Evolutionary conservation across 768 basidiomycete genomes (phyloP).

Genomic region (Tremella fuciformis): DNA sequence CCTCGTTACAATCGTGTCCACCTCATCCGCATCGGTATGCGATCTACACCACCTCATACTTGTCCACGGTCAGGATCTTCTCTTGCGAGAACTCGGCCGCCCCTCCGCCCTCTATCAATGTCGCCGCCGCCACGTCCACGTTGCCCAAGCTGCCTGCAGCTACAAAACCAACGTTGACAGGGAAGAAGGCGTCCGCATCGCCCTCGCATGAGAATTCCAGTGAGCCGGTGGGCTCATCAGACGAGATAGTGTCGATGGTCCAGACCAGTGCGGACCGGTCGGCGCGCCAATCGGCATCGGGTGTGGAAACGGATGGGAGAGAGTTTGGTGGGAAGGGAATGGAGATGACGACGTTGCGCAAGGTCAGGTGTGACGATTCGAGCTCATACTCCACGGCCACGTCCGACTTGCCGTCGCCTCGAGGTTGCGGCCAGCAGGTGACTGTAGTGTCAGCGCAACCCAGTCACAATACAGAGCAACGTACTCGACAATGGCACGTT

Average conservation of each 20-base stretch:
- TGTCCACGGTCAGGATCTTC: conserved; percentile 57
- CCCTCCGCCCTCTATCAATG: conserved; percentile 56
- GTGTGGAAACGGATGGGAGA: conserved; percentile 36
- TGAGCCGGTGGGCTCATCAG: conserved; percentile 65
- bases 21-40: neutral
- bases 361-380: conserved; percentile 72
- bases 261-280: conserved; percentile 79
- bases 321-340: conserved; percentile 72
- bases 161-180: conserved; percentile 77
- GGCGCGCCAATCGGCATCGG: conserved; percentile 65
- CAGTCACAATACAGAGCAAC: conserved; percentile 41
- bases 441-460: conserved; percentile 57
- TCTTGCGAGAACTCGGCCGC: conserved; percentile 61
- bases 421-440: conserved; percentile 94
- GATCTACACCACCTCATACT: conserved; percentile 57
- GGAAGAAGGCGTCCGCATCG: conserved; percentile 89
- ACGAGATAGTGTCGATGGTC: conserved; percentile 69
- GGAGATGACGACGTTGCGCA: conserved; percentile 81
- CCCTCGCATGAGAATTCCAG: conserved; percentile 86
- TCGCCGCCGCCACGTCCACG: conserved; percentile 63
- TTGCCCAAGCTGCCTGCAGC: conserved; percentile 78
- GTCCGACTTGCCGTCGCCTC: conserved; percentile 86
- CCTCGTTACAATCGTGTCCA: too few relatives aligned
- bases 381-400: conserved; percentile 98
- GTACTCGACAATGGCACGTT: conserved; percentile 85